Base-by-base conservation (phyloP, 345 rosid species). In the Psidium friedrichsthalianum region DNA sequence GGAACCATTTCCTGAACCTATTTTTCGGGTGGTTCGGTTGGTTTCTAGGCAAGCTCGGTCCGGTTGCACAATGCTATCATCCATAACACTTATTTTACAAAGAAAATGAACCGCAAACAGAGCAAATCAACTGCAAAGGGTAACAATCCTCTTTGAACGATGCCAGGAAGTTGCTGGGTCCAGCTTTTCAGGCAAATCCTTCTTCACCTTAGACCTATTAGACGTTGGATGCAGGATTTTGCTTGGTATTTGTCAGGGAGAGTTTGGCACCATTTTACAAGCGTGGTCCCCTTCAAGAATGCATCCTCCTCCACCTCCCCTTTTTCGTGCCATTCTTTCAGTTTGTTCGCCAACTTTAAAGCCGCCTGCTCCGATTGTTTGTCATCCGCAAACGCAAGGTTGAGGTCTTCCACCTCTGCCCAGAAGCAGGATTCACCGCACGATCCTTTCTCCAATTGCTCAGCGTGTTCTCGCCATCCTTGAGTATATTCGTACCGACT, bases 351-450 rank as follows among this genome's bases (percentile, higher is more conserved):
- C 27, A 86, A 22, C 40, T 86, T n/a, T 55, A 32, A 27, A 51
- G 82, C 40, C 84, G 11, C 69, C 16, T 29, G 14, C 82, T 32
- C 24, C 24, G 20, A 53, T n/a, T 42, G 81, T 54, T 36, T 36
- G 1, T 44, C 57, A 9, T 80, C n/a, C 24, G 69, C 86, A 18
- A 80, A 52, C 6, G 54, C 5, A 15, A 52, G 20, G 55, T 52
- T 52, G 20, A 49, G 2, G 11, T 49, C 98, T 91, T 96, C 99
- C 4, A 94, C 89, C 86, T 93, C 92, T 2, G 96, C 98, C 99
- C 98, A 94, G 57, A 94, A 88, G 86, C 92, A 88, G 16, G 97
- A 96, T 51, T 90, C 95, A 51, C 22, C 83, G 32, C 83, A 16
- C 1, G 87, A 89, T 24, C 89, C 89, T 3, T 22, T 2, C 1